Conservation (phyloP, 495 filamentous ascomycete species). For the Oleoguttula mirabilis region DNA sequence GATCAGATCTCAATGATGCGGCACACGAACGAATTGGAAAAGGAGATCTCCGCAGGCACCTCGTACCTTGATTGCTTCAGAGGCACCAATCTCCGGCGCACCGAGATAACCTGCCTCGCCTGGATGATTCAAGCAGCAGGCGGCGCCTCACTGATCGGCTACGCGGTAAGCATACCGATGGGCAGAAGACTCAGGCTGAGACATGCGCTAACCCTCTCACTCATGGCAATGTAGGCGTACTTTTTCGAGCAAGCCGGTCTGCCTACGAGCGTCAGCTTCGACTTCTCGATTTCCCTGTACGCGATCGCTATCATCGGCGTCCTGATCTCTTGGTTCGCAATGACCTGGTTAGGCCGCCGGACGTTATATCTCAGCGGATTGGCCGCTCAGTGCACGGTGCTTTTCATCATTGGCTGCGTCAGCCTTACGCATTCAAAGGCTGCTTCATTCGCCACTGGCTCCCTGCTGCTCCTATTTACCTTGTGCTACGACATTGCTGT, state of each 20-base stretch:
- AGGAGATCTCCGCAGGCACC: constrained; percentile 25
- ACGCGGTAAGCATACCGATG: too few species aligned
- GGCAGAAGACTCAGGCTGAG: too few species aligned
- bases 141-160: constrained; percentile 61
- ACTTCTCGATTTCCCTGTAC: constrained; percentile 28
- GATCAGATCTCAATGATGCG: constrained; percentile 30
- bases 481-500: constrained; percentile 44
- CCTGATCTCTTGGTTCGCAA: constrained; percentile 29
- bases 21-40: constrained; percentile 28
- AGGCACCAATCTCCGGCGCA: constrained; percentile 26
- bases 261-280: constrained; percentile 16
- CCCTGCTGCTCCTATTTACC: constrained; percentile 40
- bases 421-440: constrained; percentile 17
- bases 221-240: constrained; percentile 60
- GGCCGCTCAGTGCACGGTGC: constrained; percentile 22
- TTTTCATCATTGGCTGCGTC: constrained; percentile 28
- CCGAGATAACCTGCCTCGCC: constrained; percentile 33
- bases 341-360: constrained; percentile 26
- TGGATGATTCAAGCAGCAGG: constrained; percentile 75
- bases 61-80: constrained; percentile 30
- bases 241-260: constrained; percentile 62
- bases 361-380: constrained; percentile 28
- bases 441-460: constrained; percentile 35
- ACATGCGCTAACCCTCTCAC: too few species aligned
- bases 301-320: constrained; percentile 27